A percentile compares a stretch with the other conserved stretches of the same genome.
phyloP scores from a whole-genome alignment of 495 filamentous ascomycete species.

The Aspergillus leporis region DNA sequence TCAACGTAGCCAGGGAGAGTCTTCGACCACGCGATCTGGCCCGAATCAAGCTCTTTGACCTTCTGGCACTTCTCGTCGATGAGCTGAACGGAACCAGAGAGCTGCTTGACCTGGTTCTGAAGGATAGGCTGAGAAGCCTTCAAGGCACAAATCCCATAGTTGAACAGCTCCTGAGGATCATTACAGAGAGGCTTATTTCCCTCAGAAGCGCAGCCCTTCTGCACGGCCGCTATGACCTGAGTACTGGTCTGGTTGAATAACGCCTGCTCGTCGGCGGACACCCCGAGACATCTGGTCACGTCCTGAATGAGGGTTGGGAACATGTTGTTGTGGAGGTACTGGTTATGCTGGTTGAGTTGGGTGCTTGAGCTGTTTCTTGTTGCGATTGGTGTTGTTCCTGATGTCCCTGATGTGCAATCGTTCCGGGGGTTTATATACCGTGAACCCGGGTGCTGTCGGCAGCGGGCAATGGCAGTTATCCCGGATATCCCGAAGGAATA shows the following conservation, averaged over 20 bases:
- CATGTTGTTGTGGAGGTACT: conserved; percentile 9
- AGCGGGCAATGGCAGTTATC: neutral
- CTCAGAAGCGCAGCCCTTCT: conserved; percentile 12
- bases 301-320: conserved; percentile 12
- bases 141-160: conserved; percentile 11
- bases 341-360: conserved; percentile 12
- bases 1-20: conserved; percentile 16
- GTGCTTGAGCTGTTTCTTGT: neutral
- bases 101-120: neutral
- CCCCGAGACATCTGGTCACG: conserved; percentile 5
- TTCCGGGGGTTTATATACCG: neutral
- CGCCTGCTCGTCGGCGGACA: conserved; percentile 12
- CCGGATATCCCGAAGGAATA: neutral
- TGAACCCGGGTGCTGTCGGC: neutral
- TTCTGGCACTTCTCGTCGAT: conserved; percentile 15
- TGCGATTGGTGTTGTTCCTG: neutral
- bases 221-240: conserved; percentile 9
- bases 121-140: conserved; percentile 15
- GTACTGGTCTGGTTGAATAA: conserved; percentile 11
- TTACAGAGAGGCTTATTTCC: conserved; percentile 17
- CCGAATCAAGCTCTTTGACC: conserved; percentile 11
- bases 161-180: neutral
- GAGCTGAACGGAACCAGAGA: neutral
- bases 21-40: conserved; percentile 12
- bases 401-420: neutral